Percentiles rank a stretch among this genome's conserved stretches.
Conservation (phyloP, 116 monocot species). For the Zostera marina region DNA sequence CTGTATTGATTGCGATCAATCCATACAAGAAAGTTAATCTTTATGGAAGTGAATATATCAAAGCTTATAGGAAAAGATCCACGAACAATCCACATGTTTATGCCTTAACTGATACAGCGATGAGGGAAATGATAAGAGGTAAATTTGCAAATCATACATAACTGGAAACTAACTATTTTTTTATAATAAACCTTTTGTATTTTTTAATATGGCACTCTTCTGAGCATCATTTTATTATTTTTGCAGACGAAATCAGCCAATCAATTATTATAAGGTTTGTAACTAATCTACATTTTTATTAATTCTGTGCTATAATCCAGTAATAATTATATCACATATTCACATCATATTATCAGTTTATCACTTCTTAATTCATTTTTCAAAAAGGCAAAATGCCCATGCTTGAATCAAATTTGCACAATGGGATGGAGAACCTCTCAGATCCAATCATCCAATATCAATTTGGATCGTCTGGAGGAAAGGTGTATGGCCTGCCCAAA, state of each 20-base stretch:
- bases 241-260: slow-evolving; percentile 81
- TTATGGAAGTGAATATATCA: slow-evolving; percentile 58
- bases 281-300: not conserved
- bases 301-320: not conserved
- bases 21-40: slow-evolving; percentile 56
- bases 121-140: slow-evolving; percentile 86
- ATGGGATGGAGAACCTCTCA: no score
- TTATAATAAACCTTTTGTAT: not conserved
- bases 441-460: no score
- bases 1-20: slow-evolving; percentile 71
- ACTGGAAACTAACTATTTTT: not conserved
- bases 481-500: no score
- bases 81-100: slow-evolving; percentile 69
- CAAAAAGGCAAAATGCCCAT: not conserved
- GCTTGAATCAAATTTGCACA: not conserved
- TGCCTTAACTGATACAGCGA: slow-evolving; percentile 70
- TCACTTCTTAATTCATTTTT: not conserved
- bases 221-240: slow-evolving; percentile 4
- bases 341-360: not conserved
- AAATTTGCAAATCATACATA: not conserved
- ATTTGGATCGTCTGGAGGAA: no score
- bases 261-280: slow-evolving; percentile 80
- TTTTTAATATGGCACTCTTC: slow-evolving; percentile 1
- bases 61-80: slow-evolving; percentile 45
- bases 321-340: not conserved